phyloP scores from a whole-genome alignment of 176 grass and related monocot species.

The Tillandsia fasciculata region DNA sequence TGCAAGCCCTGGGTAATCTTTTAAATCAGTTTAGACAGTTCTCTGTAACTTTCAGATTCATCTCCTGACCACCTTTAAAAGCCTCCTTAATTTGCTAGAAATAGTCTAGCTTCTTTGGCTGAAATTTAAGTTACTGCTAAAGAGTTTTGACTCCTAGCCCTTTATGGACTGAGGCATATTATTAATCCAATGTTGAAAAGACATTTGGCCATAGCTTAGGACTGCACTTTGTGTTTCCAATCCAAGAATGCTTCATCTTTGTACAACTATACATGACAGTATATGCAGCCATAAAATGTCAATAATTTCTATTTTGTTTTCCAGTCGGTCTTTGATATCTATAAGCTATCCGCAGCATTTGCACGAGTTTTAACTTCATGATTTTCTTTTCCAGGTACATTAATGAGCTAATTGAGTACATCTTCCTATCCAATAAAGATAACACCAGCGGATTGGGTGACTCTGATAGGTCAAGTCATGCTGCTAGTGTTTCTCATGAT shows the following conservation, averaged over 20 bases:
- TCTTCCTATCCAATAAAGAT: conserved; percentile 54
- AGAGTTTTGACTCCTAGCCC: no score
- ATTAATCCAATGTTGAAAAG: no score
- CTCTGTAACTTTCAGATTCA: no score
- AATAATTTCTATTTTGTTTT: neutral
- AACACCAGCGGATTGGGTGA: conserved; percentile 28
- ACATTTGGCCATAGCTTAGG: no score
- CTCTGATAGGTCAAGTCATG: conserved; percentile 34
- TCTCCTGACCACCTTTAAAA: no score
- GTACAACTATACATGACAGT: neutral
- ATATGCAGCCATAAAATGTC: neutral
- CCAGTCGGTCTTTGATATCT: neutral
- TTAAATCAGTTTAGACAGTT: neutral
- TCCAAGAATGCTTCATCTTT: no score
- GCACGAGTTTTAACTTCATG: neutral
- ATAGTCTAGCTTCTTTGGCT: no score
- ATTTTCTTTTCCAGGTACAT: conserved; percentile 61
- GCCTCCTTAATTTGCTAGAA: no score
- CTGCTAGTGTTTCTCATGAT: conserved; percentile 17
- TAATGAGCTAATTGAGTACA: conserved; percentile 72
- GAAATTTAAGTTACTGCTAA: no score
- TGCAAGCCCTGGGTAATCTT: conserved; percentile 75
- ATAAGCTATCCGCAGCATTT: neutral
- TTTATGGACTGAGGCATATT: no score
- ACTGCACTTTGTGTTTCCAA: no score